These are phyloP conservation scores for Boletus patriciae DNA, from an alignment of 768 basidiomycete genomes.

Conservation along the genomic window DNA sequence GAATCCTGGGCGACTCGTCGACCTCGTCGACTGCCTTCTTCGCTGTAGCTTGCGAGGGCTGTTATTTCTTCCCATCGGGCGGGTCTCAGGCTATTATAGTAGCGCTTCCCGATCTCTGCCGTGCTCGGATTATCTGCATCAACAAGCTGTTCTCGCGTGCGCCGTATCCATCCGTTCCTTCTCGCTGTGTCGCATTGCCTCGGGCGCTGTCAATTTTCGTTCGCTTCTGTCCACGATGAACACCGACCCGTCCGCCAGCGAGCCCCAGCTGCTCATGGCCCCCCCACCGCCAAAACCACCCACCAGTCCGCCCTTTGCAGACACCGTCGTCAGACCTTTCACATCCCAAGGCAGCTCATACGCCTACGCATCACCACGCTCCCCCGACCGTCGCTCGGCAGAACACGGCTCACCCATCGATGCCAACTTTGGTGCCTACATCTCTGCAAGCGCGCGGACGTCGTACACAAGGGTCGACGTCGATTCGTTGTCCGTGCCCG, in stretches of 20 bases:
- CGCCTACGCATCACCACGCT: background rate
- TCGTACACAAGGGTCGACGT: conserved; percentile 54
- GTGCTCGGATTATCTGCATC: background rate
- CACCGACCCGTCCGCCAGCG: background rate
- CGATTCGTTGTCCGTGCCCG: conserved; percentile 23
- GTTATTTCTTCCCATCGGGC: no score
- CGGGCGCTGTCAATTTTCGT: background rate
- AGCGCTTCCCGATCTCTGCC: background rate
- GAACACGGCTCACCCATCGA: conserved; percentile 9
- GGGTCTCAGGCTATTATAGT: no score
- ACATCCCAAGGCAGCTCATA: conserved; percentile 28
- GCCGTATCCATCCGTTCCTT: background rate
- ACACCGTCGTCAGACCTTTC: conserved; percentile 28
- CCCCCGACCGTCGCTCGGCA: conserved; percentile 23
- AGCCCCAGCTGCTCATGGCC: background rate
- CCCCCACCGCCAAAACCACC: conserved; percentile 7
- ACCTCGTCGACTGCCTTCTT: no score
- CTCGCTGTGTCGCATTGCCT: background rate
- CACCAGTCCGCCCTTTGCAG: conserved; percentile 25
- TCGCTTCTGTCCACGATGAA: background rate
- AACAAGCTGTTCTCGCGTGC: background rate
- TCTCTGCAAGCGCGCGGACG: conserved; percentile 49
- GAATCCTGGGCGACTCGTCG: no score
- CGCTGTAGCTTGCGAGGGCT: no score
- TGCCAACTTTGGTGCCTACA: conserved; percentile 20